Evolutionary conservation across 2,329 filamentous ascomycete species (phyloP).

Genomic region (Hymenoscyphus fraxineus): DNA sequence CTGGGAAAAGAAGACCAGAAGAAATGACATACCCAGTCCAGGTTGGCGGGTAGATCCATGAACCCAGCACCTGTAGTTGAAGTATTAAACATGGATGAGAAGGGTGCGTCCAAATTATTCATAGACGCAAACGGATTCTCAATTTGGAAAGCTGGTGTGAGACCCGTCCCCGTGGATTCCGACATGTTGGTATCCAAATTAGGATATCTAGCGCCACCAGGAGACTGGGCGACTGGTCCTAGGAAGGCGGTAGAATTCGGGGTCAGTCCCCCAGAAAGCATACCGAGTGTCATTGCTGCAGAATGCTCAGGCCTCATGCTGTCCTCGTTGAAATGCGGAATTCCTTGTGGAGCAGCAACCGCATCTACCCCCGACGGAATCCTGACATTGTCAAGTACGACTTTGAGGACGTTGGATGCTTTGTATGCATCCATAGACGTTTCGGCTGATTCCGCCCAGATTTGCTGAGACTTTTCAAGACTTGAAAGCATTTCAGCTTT

Average conservation of each 20-base stretch:
- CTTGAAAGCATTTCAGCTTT: constrained; percentile 72
- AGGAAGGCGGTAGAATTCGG: constrained; percentile 41
- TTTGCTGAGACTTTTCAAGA: constrained; percentile 67
- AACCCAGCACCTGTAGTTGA: constrained; percentile 40
- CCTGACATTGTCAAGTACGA: constrained; percentile 79
- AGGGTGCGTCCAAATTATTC: constrained; percentile 37
- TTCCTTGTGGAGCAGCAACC: constrained; percentile 27
- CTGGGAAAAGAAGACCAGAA: background rate
- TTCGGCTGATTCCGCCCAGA: constrained; percentile 77
- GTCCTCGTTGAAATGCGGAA: constrained; percentile 39
- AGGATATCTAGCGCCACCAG: constrained; percentile 24
- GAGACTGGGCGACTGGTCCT: constrained; percentile 36
- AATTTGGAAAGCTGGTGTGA: constrained; percentile 39
- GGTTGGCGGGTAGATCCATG: constrained; percentile 53
- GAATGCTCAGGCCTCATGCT: constrained; percentile 59
- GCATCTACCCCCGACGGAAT: constrained; percentile 37
- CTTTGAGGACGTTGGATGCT: constrained; percentile 71
- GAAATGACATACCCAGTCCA: constrained; percentile 56
- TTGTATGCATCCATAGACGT: constrained; percentile 88
- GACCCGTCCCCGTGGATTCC: constrained; percentile 37
- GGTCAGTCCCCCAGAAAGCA: constrained; percentile 59
- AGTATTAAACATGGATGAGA: constrained; percentile 47
- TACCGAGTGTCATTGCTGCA: constrained; percentile 67
- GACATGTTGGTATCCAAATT: constrained; percentile 32
- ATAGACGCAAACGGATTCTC: constrained; percentile 30